Evolutionary conservation across 805 yeast species (phyloP).

Genomic region (Starmerella floris): DNA sequence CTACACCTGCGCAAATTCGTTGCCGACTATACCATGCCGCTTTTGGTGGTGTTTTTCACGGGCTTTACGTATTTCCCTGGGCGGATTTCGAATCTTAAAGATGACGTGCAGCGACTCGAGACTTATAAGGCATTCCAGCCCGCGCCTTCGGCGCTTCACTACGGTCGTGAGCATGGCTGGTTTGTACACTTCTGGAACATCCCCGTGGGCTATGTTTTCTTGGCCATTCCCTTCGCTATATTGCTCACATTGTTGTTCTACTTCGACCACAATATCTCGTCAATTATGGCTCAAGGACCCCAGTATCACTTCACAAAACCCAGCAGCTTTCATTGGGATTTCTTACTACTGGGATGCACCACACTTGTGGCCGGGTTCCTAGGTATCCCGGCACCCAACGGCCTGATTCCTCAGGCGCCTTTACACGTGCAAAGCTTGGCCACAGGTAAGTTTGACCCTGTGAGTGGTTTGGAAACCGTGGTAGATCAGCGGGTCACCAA

Average conservation of each 20-base stretch:
- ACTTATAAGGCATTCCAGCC: slow-evolving; percentile 64
- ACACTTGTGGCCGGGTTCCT: slow-evolving; percentile 78
- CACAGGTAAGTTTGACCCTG: slow-evolving; percentile 25
- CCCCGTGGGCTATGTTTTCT: slow-evolving; percentile 59
- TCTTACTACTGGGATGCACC: slow-evolving; percentile 65
- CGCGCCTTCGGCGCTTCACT: slow-evolving; percentile 31
- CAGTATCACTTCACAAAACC: slow-evolving; percentile 76
- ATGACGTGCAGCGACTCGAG: slow-evolving; percentile 47
- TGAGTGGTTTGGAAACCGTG: slow-evolving; percentile 29
- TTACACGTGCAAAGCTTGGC: slow-evolving; percentile 67
- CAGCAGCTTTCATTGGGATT: slow-evolving; percentile 85
- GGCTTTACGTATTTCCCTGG: slow-evolving; percentile 92
- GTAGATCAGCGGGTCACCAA: slow-evolving; percentile 87
- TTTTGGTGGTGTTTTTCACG: slow-evolving; percentile 74
- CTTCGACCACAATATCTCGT: slow-evolving; percentile 90
- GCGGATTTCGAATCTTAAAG: slow-evolving; percentile 37
- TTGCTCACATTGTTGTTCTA: slow-evolving; percentile 73
- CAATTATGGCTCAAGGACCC: slow-evolving; percentile 79
- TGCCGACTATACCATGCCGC: slow-evolving; percentile 76
- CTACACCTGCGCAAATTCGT: slow-evolving; percentile 52
- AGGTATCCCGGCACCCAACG: slow-evolving; percentile 94
- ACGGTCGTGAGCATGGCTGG: slow-evolving; percentile 44
- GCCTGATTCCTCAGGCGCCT: slow-evolving; percentile 94
- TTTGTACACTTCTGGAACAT: slow-evolving; percentile 67
- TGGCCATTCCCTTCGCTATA: slow-evolving; percentile 88